Conservation (phyloP, 108 stramenopile species). For the Mediolabrus comicus region DNA sequence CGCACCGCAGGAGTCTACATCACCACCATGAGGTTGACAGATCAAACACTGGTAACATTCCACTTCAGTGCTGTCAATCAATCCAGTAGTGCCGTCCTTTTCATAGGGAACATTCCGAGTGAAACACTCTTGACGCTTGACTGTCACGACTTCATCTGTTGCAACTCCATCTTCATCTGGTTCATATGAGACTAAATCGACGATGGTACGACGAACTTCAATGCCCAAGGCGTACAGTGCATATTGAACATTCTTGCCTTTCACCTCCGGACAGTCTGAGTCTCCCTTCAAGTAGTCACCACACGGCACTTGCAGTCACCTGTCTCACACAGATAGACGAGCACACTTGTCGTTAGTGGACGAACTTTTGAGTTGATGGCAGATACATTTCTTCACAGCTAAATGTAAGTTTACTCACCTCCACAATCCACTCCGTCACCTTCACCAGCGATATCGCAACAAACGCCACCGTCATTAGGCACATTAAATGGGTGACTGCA, state of each 20-base stretch:
- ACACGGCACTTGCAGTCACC: not conserved
- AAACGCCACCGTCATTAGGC: not conserved
- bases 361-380: not conserved
- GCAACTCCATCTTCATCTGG: no score
- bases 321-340: not conserved
- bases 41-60: not conserved
- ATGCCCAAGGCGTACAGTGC: not conserved
- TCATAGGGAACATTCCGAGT: not conserved
- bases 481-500: not conserved
- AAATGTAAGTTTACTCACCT: not conserved
- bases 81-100: not conserved
- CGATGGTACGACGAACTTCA: not conserved
- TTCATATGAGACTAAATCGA: not conserved
- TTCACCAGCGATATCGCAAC: not conserved
- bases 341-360: not conserved
- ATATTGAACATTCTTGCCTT: not conserved
- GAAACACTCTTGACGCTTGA: not conserved
- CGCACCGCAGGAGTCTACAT: not conserved
- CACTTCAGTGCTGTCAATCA: not conserved
- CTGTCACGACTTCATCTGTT: not conserved
- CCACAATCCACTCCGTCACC: not conserved
- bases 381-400: not conserved
- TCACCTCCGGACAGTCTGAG: not conserved
- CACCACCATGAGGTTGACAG: not conserved
- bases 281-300: not conserved